Conservation (phyloP, 2,329 filamentous ascomycete genomes). For the Talaromyces funiculosus region DNA sequence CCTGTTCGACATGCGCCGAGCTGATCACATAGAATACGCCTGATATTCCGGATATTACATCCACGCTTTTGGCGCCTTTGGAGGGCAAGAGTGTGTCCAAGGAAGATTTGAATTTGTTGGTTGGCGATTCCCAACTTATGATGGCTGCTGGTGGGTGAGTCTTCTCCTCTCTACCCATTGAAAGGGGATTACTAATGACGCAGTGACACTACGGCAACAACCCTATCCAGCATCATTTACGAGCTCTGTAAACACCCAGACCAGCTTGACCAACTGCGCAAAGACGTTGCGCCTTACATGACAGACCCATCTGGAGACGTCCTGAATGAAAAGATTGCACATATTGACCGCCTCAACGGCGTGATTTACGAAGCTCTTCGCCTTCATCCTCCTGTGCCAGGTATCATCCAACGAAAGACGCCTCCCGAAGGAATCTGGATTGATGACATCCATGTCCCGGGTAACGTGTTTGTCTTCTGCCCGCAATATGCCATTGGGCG, state of each 20-base stretch:
- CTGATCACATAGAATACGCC: slow-evolving; percentile 8
- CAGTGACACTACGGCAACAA: slow-evolving; percentile 40
- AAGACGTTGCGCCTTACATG: slow-evolving; percentile 26
- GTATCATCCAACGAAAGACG: slow-evolving; percentile 34
- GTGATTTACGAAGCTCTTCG: slow-evolving; percentile 42
- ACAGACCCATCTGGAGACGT: slow-evolving; percentile 14
- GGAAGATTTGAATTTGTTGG: slow-evolving; percentile 21
- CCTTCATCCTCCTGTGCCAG: slow-evolving; percentile 39
- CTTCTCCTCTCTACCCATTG: slow-evolving; percentile 10
- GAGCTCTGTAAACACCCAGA: slow-evolving; percentile 27
- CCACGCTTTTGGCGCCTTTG: slow-evolving; percentile 22
- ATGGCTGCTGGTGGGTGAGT: slow-evolving; percentile 24
- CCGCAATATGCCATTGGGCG: slow-evolving; percentile 21
- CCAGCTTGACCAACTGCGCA: slow-evolving; percentile 25
- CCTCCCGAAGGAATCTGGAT: slow-evolving; percentile 35
- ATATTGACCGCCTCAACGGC: slow-evolving; percentile 32
- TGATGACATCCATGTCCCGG: slow-evolving; percentile 28
- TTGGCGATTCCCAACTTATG: slow-evolving; percentile 26
- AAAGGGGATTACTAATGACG: slow-evolving; percentile 13
- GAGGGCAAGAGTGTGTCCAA: slow-evolving; percentile 14
- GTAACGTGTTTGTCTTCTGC: slow-evolving; percentile 19
- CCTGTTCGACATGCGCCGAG: neutral
- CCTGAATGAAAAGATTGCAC: slow-evolving; percentile 12
- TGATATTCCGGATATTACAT: slow-evolving; percentile 22
- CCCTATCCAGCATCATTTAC: slow-evolving; percentile 40